Conservation (phyloP, 1,284 basidiomycete species). For the Omphalotus olearius region DNA sequence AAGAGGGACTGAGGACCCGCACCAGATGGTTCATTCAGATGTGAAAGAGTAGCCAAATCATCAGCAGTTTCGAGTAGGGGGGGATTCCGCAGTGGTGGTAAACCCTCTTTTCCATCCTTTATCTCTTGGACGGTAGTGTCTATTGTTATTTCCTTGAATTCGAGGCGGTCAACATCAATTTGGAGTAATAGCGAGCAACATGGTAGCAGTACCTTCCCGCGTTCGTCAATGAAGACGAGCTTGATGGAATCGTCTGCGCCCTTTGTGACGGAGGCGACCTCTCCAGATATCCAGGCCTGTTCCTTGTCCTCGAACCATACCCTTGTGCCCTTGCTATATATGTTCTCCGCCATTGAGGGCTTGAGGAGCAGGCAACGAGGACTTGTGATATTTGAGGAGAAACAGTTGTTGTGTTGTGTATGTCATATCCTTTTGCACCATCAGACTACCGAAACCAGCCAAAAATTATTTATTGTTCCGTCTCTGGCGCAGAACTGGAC, state of each 20-base stretch:
- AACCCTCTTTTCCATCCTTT: constrained; percentile 65
- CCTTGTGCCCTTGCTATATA: constrained; percentile 80
- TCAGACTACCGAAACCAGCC: too few species aligned
- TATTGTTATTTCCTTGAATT: constrained; percentile 64
- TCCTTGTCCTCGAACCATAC: constrained; percentile 93
- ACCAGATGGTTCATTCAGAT: constrained; percentile 98
- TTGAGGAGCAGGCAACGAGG: constrained; percentile 3
- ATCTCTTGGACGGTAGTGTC: constrained; percentile 78
- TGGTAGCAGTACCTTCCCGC: constrained; percentile 65
- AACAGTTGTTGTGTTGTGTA: too few species aligned
- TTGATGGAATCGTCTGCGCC: constrained; percentile 66
- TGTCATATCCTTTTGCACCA: too few species aligned
- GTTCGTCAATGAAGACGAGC: constrained; percentile 80
- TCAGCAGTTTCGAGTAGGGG: constrained; percentile 95
- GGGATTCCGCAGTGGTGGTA: constrained; percentile 95
- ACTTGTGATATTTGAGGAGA: background rate
- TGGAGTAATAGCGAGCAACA: constrained; percentile 14
- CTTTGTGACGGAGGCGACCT: constrained; percentile 66
- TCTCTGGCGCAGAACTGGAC: too few species aligned
- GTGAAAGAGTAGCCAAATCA: constrained; percentile 95
- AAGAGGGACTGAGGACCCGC: constrained; percentile 20
- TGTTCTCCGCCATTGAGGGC: constrained; percentile 71
- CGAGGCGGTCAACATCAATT: constrained; percentile 13
- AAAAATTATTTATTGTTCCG: too few species aligned
- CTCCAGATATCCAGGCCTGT: constrained; percentile 87